Percentiles rank a stretch among this genome's conserved stretches.
These are phyloP conservation scores for Antitrichia curtipendula DNA, from an alignment of 225 moss, liverwort and hornwort species.

Conservation along the genomic window DNA sequence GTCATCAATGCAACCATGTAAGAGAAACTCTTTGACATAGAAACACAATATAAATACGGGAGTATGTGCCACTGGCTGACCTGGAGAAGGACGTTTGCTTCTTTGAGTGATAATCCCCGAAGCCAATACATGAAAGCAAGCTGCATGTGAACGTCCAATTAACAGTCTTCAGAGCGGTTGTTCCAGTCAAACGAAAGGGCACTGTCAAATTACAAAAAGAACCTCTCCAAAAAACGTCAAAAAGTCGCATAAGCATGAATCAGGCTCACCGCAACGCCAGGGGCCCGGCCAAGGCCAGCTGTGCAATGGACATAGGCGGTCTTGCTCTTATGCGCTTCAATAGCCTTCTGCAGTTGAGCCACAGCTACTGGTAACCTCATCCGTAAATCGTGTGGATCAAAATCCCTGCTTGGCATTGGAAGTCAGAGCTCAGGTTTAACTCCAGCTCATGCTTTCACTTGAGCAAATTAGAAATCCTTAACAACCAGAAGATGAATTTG, in stretches of 20 bases:
- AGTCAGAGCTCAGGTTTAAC: neutral
- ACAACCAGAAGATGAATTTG: neutral
- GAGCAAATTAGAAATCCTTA: neutral
- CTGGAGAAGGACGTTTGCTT: slow-evolving; percentile 75
- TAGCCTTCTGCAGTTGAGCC: slow-evolving; percentile 60
- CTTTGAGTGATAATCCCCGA: slow-evolving; percentile 55
- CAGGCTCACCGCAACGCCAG: slow-evolving; percentile 69
- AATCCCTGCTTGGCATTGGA: slow-evolving; percentile 50
- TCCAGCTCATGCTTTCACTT: neutral
- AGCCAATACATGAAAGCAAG: slow-evolving; percentile 98
- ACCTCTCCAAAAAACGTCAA: neutral
- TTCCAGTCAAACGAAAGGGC: neutral
- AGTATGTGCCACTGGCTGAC: slow-evolving; percentile 12
- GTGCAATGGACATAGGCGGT: slow-evolving; percentile 85
- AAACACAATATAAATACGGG: neutral
- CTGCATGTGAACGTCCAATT: slow-evolving; percentile 19
- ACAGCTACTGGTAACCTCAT: slow-evolving; percentile 75
- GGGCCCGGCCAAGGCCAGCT: slow-evolving; percentile 94
- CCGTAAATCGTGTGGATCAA: slow-evolving; percentile 78
- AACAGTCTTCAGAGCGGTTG: neutral
- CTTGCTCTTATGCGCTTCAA: slow-evolving; percentile 33
- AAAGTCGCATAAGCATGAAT: neutral
- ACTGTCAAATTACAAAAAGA: neutral
- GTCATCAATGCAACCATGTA: neutral
- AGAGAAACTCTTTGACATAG: neutral